A percentile compares a stretch with the other conserved stretches of the same genome.
phyloP scores from a whole-genome alignment of 148 eudicot species.

The Chenopodium suecicum region DNA sequence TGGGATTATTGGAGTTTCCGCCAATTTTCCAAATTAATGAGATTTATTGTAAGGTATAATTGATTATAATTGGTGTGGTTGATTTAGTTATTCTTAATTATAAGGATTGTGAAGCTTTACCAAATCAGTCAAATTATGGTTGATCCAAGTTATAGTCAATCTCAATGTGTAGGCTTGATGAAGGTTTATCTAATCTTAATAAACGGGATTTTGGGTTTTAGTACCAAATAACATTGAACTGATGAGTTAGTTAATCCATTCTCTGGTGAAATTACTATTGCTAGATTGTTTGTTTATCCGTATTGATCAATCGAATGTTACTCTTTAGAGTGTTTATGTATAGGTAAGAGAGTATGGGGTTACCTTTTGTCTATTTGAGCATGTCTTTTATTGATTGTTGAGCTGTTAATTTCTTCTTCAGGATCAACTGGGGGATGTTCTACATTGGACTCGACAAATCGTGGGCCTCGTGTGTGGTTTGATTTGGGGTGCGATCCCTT shows the following conservation, averaged over 20 bases:
- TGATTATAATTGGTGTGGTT: neutral
- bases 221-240: neutral
- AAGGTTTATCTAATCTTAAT: neutral
- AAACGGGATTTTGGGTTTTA: neutral
- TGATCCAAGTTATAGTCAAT: neutral
- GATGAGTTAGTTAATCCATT: constrained; percentile 1
- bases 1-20: neutral
- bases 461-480: constrained; percentile 78
- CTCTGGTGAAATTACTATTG: neutral
- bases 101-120: neutral
- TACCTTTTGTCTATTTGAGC: neutral
- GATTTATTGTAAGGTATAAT: too few species aligned
- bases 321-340: neutral
- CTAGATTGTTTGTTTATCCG: neutral
- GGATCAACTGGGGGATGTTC: constrained; percentile 95
- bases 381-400: neutral
- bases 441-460: constrained; percentile 94
- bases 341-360: neutral
- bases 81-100: too few species aligned
- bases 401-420: constrained; percentile 22
- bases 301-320: neutral
- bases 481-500: constrained; percentile 89
- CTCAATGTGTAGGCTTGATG: neutral
- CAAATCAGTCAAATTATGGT: neutral
- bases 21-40: neutral